Evolutionary conservation across 2,329 filamentous ascomycete genomes (phyloP), one percentile per base, ranked within the genome.

Genomic region (Didymella exigua): DNA sequence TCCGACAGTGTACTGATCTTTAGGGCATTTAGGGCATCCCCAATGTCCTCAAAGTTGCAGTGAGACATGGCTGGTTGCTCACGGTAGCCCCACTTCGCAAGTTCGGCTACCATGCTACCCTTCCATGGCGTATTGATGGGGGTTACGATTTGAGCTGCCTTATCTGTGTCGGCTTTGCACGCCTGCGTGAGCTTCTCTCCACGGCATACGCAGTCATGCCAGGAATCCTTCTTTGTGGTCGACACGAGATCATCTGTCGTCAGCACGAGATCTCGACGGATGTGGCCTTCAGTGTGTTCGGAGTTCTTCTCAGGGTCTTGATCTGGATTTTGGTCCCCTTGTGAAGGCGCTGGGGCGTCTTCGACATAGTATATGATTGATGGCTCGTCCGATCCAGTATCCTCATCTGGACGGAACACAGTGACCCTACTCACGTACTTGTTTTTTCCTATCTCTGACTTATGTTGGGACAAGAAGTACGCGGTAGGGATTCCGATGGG

Each of bases 381-480:
- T 16, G 31, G 31, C 10, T 52, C 49, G 4, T 51, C 21, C 9
- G 14, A 5, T 13, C 23, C 36, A 5, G 18, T 13, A n/a, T 48
- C 34, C 1, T 31, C 16, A 11, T 55, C 51, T 13, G 36, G 13
- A n/a, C 26, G n/a, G 10, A 56, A 61, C 1, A 59, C 30, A 2
- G 49, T 52, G 5, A 56, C 30, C 30, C 37, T 38, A 9, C 33
- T 23, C 3, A 61, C 38, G 7, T 50, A 54, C 26, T 49, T 60
- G 11, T 56, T 46, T 4, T 10, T 19, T 4, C 58, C 58, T 7
- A 61, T 33, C 27, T 61, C 51, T 11, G n/a, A 11, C 26, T 61
- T 61, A 24, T 61, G 58, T 24, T 61, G 58, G 1, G 44, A 48
- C 5, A 61, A 37, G 23, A 61, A 50, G 16, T 49, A 59, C 2